phyloP scores from a whole-genome alignment of 352 stramenopile genomes.

The Pythium folliculosum region DNA sequence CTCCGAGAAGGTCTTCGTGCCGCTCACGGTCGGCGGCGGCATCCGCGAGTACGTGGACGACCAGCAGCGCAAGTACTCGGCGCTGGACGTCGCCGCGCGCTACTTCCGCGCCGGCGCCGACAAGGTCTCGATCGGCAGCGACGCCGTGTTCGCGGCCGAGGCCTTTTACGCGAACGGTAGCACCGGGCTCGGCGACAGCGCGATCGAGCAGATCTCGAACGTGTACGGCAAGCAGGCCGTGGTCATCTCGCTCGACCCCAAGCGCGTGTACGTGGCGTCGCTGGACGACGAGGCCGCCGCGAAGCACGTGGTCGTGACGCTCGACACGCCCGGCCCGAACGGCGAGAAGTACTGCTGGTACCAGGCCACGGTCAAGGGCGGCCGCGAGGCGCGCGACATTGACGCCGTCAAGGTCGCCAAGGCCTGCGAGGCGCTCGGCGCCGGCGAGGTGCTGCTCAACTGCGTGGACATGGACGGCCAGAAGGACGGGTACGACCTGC shows the following conservation, averaged over 20 bases:
- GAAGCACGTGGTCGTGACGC: conserved; percentile 66
- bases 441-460: conserved; percentile 98
- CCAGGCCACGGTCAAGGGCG: conserved; percentile 96
- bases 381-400: conserved; percentile 90
- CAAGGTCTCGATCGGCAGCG: conserved; percentile 97
- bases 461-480: conserved; percentile 99
- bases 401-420: conserved; percentile 86
- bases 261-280: conserved; percentile 83
- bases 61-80: conserved; percentile 83
- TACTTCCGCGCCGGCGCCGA: conserved; percentile 99
- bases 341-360: conserved; percentile 97
- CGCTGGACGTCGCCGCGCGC: conserved; percentile 93
- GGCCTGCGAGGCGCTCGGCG: conserved; percentile 92
- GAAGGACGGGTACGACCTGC: conserved; percentile 86
- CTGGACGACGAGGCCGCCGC: conserved; percentile 67
- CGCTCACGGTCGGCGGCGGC: conserved; percentile 96
- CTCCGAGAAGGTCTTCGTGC: conserved; percentile 97
- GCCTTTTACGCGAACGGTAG: conserved; percentile 76
- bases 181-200: conserved; percentile 79
- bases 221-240: conserved; percentile 98
- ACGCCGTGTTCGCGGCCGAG: conserved; percentile 95
- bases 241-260: conserved; percentile 97
- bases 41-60: conserved; percentile 96
- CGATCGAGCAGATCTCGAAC: conserved; percentile 96
- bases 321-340: conserved; percentile 87